These are phyloP conservation scores for Penicillium oxalicum DNA, from an alignment of 2,329 filamentous ascomycete species.

Conservation along the genomic window DNA sequence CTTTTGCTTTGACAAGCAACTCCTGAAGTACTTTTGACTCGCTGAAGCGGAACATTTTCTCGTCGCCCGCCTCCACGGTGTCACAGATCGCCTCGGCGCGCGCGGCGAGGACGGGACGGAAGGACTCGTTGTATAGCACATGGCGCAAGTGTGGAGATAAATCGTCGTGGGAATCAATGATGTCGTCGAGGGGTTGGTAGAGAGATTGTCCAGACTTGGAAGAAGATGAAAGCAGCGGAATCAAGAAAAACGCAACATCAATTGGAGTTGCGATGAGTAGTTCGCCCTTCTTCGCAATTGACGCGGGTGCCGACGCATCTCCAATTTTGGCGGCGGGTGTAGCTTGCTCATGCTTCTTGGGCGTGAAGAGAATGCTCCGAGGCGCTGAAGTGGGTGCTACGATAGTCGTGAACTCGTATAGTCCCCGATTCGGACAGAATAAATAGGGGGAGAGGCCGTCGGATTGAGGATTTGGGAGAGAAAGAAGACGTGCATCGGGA, in stretches of 20 bases:
- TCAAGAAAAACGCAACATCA: slow-evolving; percentile 75
- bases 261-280: slow-evolving; percentile 79
- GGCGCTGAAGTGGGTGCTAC: slow-evolving; percentile 45
- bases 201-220: slow-evolving; percentile 38
- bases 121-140: slow-evolving; percentile 33
- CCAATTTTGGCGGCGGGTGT: slow-evolving; percentile 8
- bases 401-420: slow-evolving; percentile 58
- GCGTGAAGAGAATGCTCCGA: slow-evolving; percentile 52
- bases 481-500: slow-evolving; percentile 49
- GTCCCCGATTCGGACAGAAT: slow-evolving; percentile 53
- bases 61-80: slow-evolving; percentile 72
- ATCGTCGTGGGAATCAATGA: slow-evolving; percentile 42
- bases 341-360: slow-evolving; percentile 14
- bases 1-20: slow-evolving; percentile 64
- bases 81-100: slow-evolving; percentile 72
- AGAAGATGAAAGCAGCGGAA: slow-evolving; percentile 60
- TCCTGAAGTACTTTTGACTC: slow-evolving; percentile 62
- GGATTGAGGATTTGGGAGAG: slow-evolving; percentile 51
- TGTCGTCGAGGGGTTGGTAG: slow-evolving; percentile 47
- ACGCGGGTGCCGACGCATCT: slow-evolving; percentile 33
- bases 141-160: slow-evolving; percentile 38
- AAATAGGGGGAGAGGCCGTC: slow-evolving; percentile 47
- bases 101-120: slow-evolving; percentile 50
- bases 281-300: slow-evolving; percentile 61
- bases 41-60: slow-evolving; percentile 77